These are phyloP conservation scores for Sporothrix brasiliensis DNA, from an alignment of 2,329 filamentous ascomycete species.

Conservation along the genomic window DNA sequence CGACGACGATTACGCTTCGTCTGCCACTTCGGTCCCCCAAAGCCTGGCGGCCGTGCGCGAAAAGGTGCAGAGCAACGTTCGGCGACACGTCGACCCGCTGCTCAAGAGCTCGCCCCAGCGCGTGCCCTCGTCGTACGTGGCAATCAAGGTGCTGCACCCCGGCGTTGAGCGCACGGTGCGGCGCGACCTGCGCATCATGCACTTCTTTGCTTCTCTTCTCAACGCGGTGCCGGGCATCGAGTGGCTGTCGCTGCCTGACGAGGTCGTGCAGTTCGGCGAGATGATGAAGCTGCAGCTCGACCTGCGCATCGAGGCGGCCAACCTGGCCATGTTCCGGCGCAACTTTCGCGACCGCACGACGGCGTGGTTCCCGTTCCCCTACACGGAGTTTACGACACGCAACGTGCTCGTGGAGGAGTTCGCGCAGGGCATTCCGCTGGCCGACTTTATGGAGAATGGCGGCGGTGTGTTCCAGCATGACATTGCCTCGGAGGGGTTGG, in stretches of 20 bases:
- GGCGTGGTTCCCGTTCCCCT: slow-evolving; percentile 96
- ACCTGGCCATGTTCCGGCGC: slow-evolving; percentile 82
- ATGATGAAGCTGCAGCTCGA: slow-evolving; percentile 99
- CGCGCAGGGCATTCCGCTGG: slow-evolving; percentile 87
- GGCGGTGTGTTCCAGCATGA: slow-evolving; percentile 92
- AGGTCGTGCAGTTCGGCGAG: slow-evolving; percentile 89
- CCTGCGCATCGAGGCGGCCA: slow-evolving; percentile 89
- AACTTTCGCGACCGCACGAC: slow-evolving; percentile 89
- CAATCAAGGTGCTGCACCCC: slow-evolving; percentile 93
- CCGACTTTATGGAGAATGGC: slow-evolving; percentile 87
- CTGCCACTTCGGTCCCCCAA: background rate
- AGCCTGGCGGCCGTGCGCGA: background rate
- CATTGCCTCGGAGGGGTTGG: slow-evolving; percentile 90
- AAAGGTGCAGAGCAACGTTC: slow-evolving; percentile 55
- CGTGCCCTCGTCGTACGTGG: slow-evolving; percentile 89
- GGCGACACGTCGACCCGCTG: slow-evolving; percentile 79
- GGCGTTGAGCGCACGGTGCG: slow-evolving; percentile 85
- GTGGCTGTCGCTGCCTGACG: slow-evolving; percentile 94
- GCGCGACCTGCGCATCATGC: slow-evolving; percentile 93
- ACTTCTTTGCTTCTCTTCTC: slow-evolving; percentile 80
- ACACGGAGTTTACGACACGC: slow-evolving; percentile 87
- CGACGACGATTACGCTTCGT: background rate
- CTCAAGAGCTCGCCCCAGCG: slow-evolving; percentile 83
- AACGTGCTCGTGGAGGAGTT: slow-evolving; percentile 95
- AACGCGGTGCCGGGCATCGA: slow-evolving; percentile 92